Evolutionary conservation across 1,284 basidiomycete species (phyloP).

Genomic region (Naganishia liquefaciens): DNA sequence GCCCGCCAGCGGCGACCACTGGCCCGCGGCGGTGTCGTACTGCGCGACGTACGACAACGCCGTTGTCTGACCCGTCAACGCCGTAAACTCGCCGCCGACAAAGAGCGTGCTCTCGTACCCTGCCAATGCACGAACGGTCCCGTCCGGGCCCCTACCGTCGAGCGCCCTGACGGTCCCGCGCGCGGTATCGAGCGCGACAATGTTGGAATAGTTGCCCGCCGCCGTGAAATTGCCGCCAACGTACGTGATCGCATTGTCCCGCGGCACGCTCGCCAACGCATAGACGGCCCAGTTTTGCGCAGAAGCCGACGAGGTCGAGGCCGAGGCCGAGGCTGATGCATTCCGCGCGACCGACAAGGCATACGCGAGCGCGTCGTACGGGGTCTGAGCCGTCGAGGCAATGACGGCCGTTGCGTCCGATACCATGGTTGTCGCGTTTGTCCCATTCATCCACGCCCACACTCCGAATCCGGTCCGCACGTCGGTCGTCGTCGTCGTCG

Average conservation of each 20-base stretch:
- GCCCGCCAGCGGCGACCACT: slow-evolving; percentile 3
- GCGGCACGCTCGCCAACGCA: slow-evolving; percentile 62
- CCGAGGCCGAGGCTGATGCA: slow-evolving; percentile 39
- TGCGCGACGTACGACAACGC: slow-evolving; percentile 1
- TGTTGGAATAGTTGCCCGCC: slow-evolving; percentile 64
- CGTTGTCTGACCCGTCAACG: slow-evolving; percentile 44
- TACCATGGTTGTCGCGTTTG: slow-evolving; percentile 41
- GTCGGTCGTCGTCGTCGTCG: slow-evolving; percentile 31
- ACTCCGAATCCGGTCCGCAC: slow-evolving; percentile 63
- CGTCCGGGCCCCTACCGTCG: slow-evolving; percentile 69
- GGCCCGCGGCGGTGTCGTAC: neutral
- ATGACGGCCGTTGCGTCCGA: slow-evolving; percentile 59
- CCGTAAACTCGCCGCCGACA: slow-evolving; percentile 75
- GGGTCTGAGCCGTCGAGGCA: slow-evolving; percentile 62
- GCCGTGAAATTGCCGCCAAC: slow-evolving; percentile 76
- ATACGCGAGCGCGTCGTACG: slow-evolving; percentile 66
- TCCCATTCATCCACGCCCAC: slow-evolving; percentile 69
- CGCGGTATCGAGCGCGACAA: slow-evolving; percentile 69
- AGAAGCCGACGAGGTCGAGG: too few relatives aligned
- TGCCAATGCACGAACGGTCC: slow-evolving; percentile 70
- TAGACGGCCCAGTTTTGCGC: slow-evolving; percentile 56
- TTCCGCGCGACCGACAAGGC: slow-evolving; percentile 56
- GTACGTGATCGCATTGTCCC: slow-evolving; percentile 63
- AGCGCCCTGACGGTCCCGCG: slow-evolving; percentile 59
- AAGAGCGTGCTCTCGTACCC: slow-evolving; percentile 69